Percentiles rank a stretch among this genome's conserved stretches.
phyloP scores from a whole-genome alignment of 495 filamentous ascomycete genomes.

The Lineolata rhizophorae region DNA sequence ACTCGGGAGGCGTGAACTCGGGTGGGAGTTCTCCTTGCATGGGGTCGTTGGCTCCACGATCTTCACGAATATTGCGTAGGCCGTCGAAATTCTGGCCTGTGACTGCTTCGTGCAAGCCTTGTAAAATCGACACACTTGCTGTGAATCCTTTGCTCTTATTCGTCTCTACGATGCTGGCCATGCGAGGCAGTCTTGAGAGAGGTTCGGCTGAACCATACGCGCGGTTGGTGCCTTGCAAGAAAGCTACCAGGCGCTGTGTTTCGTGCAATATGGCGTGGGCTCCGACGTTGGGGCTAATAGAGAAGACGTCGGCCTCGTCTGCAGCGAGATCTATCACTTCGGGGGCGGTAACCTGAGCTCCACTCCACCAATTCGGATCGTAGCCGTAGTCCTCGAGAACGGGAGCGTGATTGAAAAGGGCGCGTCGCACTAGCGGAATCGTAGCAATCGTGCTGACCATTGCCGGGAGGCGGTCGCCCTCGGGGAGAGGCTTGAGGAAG shows the following conservation, averaged over 20 bases:
- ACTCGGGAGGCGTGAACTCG: too few relatives aligned
- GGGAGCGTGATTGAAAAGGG: conserved; percentile 34
- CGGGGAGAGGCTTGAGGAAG: conserved; percentile 47
- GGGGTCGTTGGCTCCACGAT: too few relatives aligned
- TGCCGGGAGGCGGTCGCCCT: conserved; percentile 36
- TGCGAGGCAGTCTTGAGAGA: conserved; percentile 27
- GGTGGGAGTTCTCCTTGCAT: neutral
- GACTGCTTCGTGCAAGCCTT: too few relatives aligned
- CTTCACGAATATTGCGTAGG: too few relatives aligned
- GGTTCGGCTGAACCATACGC: conserved; percentile 60
- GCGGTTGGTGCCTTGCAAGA: conserved; percentile 55
- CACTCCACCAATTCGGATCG: conserved; percentile 71
- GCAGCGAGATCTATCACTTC: conserved; percentile 29
- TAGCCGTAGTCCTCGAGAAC: conserved; percentile 39
- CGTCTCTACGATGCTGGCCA: too few relatives aligned
- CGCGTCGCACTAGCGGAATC: conserved; percentile 62
- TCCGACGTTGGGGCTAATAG: conserved; percentile 16
- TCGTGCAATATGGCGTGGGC: conserved; percentile 27
- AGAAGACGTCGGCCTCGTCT: conserved; percentile 26
- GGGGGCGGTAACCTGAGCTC: conserved; percentile 34
- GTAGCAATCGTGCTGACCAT: conserved; percentile 62
- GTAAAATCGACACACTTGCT: too few relatives aligned
- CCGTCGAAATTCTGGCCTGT: too few relatives aligned
- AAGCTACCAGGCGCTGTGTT: conserved; percentile 65
- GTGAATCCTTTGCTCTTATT: too few relatives aligned